Evolutionary conservation across 306 rosid genomes (phyloP), one percentile per base, ranked within the genome.

Genomic region (Cicer bijugum): DNA sequence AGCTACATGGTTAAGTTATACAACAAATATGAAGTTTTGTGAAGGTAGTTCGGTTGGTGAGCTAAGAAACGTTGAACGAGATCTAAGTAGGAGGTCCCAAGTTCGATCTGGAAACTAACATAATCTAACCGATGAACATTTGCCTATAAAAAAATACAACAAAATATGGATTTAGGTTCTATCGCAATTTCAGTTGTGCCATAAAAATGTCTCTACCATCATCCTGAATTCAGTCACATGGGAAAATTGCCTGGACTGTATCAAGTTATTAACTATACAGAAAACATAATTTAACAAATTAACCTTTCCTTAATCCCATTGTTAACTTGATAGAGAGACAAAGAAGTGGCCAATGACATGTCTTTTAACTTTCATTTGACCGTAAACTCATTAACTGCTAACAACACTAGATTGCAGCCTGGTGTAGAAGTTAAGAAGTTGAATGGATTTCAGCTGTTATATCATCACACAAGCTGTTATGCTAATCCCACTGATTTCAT

Each of bases 401-500:
- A 47, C 53, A 17, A 71, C 47, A 63, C 68, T 35, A 35, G 11
- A 35, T 44, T 68, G 42, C 11, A 35, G 40, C 16, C 67, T 68
- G 16, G 28, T 35, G 60, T 12, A 45, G 45, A 14, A n/a, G n/a
- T 15, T 7, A 47, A 53, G 33, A 38, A 53, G 33, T 43, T 50
- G 35, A 17, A 38, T 38, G 33, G 28, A 75, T 51, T 51, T 45
- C 10, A 28, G 9, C 37, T 12, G 45, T 61, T 39, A 44, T 14
- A 12, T 63, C 53, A 28, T 40, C 11, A 48, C 33, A 46, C 15
- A 6, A 39, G 43, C 67, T 68, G 71, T 84, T 75, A 72, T 8
- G 28, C 72, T 76, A 82, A 67, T 45, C 89, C 86, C 46, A 53
- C 55, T 7, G 65, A 67, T 67, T 77, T 78, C 91, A 81, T 66